Conservation (phyloP, 2,329 filamentous ascomycete genomes). For the Penicillium griseofulvum region DNA sequence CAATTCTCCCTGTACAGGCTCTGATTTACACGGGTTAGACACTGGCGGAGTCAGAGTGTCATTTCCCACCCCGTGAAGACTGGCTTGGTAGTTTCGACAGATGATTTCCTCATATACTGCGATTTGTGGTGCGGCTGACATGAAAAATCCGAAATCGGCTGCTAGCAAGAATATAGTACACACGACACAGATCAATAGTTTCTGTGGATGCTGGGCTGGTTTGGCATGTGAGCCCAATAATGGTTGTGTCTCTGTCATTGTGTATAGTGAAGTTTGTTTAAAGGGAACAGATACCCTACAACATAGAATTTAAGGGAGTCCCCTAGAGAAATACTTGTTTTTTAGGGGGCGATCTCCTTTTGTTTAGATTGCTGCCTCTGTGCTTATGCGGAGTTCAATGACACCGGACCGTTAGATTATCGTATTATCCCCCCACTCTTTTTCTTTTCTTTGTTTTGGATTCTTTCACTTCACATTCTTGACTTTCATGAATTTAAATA, state of each 20-base stretch:
- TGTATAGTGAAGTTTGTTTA: neutral
- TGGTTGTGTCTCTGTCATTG: slow-evolving; percentile 9
- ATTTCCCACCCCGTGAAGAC: slow-evolving; percentile 2
- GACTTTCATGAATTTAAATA: no score
- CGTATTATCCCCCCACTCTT: neutral
- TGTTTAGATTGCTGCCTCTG: neutral
- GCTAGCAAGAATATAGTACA: slow-evolving; percentile 18
- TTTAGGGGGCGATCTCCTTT: neutral
- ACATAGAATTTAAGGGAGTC: neutral
- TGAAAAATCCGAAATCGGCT: slow-evolving; percentile 22
- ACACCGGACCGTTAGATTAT: neutral
- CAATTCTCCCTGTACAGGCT: slow-evolving; percentile 31
- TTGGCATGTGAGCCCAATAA: slow-evolving; percentile 2
- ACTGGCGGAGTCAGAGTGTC: neutral
- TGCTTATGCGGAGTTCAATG: neutral
- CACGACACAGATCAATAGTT: slow-evolving; percentile 15
- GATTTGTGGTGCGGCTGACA: slow-evolving; percentile 25
- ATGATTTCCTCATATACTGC: slow-evolving; percentile 30
- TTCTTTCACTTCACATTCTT: neutral
- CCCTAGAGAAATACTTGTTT: neutral
- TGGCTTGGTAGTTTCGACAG: slow-evolving; percentile 22
- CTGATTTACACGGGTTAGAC: slow-evolving; percentile 29
- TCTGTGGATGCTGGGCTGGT: slow-evolving; percentile 9
- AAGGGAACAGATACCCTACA: neutral
- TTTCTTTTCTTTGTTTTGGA: neutral